These are phyloP conservation scores for Annulohypoxylon bovei DNA, from an alignment of 495 filamentous ascomycete genomes.

Conservation along the genomic window DNA sequence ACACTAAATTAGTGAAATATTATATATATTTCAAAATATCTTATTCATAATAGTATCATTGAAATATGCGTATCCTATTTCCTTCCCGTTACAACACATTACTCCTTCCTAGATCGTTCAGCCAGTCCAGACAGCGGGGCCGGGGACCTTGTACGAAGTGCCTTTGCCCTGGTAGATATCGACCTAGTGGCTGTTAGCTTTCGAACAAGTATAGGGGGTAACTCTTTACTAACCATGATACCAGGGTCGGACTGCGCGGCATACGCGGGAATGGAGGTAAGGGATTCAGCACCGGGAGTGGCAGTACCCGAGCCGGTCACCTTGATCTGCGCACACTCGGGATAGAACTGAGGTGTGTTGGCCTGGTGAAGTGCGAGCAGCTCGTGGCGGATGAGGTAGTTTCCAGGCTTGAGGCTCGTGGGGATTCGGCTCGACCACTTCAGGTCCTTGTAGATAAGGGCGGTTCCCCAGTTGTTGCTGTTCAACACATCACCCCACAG, in stretches of 20 bases:
- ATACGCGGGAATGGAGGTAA: slow-evolving; percentile 63
- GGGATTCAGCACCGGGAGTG: slow-evolving; percentile 51
- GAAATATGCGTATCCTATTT: slow-evolving; percentile 1
- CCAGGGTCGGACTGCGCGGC: slow-evolving; percentile 61
- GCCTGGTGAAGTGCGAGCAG: slow-evolving; percentile 68
- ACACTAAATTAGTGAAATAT: neutral
- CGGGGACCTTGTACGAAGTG: slow-evolving; percentile 61
- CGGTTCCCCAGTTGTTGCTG: slow-evolving; percentile 63
- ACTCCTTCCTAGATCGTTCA: slow-evolving; percentile 13
- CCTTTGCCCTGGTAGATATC: slow-evolving; percentile 58
- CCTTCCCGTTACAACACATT: neutral
- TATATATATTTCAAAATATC: slow-evolving; percentile 19
- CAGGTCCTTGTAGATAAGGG: slow-evolving; percentile 56
- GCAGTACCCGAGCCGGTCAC: slow-evolving; percentile 62
- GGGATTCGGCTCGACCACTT: slow-evolving; percentile 65
- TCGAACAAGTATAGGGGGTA: neutral
- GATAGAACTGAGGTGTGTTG: slow-evolving; percentile 69
- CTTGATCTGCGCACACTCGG: slow-evolving; percentile 66
- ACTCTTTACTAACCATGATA: slow-evolving; percentile 54
- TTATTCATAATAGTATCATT: neutral
- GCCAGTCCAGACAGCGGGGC: slow-evolving; percentile 62
- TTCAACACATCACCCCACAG: slow-evolving; percentile 54
- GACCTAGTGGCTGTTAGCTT: slow-evolving; percentile 44
- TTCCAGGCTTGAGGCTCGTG: slow-evolving; percentile 59
- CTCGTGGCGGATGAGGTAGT: slow-evolving; percentile 70